Base-by-base conservation (phyloP, 1,284 basidiomycete species). In the Tilletia walkeri region DNA sequence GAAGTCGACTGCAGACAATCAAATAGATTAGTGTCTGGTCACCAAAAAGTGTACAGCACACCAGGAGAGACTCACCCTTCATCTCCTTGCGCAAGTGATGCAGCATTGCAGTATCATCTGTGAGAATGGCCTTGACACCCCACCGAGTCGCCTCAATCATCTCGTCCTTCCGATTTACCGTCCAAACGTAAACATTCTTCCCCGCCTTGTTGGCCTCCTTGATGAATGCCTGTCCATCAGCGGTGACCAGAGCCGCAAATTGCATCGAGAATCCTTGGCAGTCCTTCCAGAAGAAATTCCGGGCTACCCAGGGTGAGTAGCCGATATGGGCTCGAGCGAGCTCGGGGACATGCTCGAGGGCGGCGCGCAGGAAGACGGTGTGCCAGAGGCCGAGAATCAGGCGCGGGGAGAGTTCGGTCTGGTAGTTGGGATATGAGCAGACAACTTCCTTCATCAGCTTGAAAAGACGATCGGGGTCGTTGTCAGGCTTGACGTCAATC, bases 121-220 rank as follows among this genome's bases (percentile, higher is more conserved):
- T 95, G 74, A 99, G 88, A 76, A 99, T 92, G 10, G 90, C 93
- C 79, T 91, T 89, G 24, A 93, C 91, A 72, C 89, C 92, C 95
- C 94, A 97, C 75, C 93, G 87, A 20, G 91, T 91, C 72, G 93
- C 93, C 88, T 97, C 92, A 86, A 95, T 91, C 95, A 99, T 97
- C 83, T 95, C 90, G 72, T 89, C 89, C 10, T 90, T 89, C 65
- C 91, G 88, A 83, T 98, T 99, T 39, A 98, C 95, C 0, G 95
- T 99, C 96, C 96, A 99, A 12, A 95, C 93, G 88, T 94, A 79
- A 63, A 97, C 80, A 78, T 88, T 88, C 88, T 99, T 99, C 30
- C 91, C 91, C 0, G 88, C 90, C 18, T 82, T 85, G 82, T 89
- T 89, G 84, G 92, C 94, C 73, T 95, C 91, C 65, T 86, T 85